Base-by-base conservation (phyloP, 345 rosid genomes). In the Populus euphratica region DNA sequence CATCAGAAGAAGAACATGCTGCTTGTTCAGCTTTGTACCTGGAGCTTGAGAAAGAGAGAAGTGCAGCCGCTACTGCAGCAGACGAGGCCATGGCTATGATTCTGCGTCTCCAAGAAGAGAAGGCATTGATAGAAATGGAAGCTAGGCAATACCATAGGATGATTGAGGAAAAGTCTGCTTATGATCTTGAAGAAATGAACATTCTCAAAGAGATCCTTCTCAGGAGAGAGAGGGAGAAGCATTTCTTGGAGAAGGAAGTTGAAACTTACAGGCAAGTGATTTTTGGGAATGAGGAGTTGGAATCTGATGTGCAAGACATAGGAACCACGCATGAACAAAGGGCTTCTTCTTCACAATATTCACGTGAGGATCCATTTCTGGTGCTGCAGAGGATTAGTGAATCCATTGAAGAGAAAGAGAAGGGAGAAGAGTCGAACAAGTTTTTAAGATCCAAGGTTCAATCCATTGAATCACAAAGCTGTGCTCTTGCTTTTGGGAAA, bases 31-130 rank as follows among this genome's bases (percentile, higher is more conserved):
- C 87, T 44, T 76, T 96, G 78, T 76, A 72, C 69, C 70, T 80
- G 39, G 98, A 96, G 77, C 85, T 93, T 21, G 97, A 92, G 76
- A 83, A 93, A 78, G 99, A 96, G 86, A 90, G 98, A 84, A 86
- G 86, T 72, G 96, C 97, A 44, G 89, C 98, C 72, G 90, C 96
- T 31, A 82, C 90, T 49, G 96, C 96, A 67, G 90, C 94, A 73
- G 98, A 96, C 81, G 99, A 93, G 87, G 91, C 97, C 70, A 88
- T 93, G 94, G 92, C 97, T 78, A 92, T 96, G 99, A 91, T 96
- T 79, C 68, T 81, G 70, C 91, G 92, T 72, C 77, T 95, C 64
- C 99, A 95, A 78, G 87, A 89, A 68, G 97, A 92, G 72, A 93
- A 90, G 88, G 97, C 99, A 65, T 72, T 84, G 0, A 80, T 92